Evolutionary conservation across 208 protist genomes (phyloP), one percentile per base, ranked within the genome.

Genomic region (Leishmania amazonensis): DNA sequence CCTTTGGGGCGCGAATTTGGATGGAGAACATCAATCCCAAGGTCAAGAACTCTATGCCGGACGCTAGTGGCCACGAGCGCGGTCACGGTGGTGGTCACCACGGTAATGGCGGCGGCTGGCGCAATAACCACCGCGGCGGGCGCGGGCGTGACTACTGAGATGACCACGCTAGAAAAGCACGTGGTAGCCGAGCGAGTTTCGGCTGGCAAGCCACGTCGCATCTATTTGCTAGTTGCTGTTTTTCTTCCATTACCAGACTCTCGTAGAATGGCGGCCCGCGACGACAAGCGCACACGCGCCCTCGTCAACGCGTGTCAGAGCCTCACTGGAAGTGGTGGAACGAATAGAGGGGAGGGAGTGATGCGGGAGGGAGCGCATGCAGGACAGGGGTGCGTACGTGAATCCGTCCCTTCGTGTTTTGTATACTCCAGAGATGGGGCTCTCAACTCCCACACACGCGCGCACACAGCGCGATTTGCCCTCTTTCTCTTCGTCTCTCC

Each of bases 1-100:
- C 89, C 54, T 98, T 97, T 81, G 89, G 93, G 51, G 96, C 94
- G 3, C 91, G 96, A 19, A 98, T 98, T 68, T 98, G 96, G 95
- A 98, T 98, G 94, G 92, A 97, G 81, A 97, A 97, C 79, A 87
- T 96, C 70, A 97, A 97, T 86, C 90, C 93, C 35, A 88, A 90
- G 78, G 93, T 97, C 74, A 93, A 93, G 84, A 97, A 97, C 87
- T 74, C 85, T 8, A 93, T 97, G 87, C 94, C 94, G 2, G 89
- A 86, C 45, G 75, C 81, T 11, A 64, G 80, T 72, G 80, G 79
- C 62, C 75, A 87, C 71, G 84, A 86, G 49, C 88, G 84, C 71
- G 71, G 84, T n/a, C 80, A 80, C 58, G 54, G 77, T 60, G 57
- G 76, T 54, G 75, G 74, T 53, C 72, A 81, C 49, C 75, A 73